Base-by-base conservation (phyloP, 148 eudicot genomes). In the Camellia granthamiana region DNA sequence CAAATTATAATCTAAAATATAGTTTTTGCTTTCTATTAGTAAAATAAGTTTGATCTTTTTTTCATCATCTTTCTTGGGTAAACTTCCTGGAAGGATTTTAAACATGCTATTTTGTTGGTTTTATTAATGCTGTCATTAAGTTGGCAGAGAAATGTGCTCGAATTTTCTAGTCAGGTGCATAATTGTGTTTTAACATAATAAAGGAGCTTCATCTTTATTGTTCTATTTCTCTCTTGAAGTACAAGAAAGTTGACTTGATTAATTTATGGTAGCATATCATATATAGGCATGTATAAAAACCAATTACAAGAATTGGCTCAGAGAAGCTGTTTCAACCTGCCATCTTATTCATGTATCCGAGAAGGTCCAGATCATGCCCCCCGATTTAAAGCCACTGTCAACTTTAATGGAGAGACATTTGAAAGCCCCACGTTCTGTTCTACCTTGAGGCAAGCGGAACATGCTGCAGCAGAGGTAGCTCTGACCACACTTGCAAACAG, bases 401-500 rank as follows among this genome's bases (percentile, higher is more conserved):
- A 82, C 72, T 83, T 90, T 67, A 89, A 87, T 60, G 90, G 91
- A 47, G 91, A 88, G 83, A 78, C 72, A 38, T 90, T 87, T 84
- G 90, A 89, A 74, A 85, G 91, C 74, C 88, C 89, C 19, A 41
- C 74, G 63, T 89, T 87, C 79, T 90, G 84, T 77, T 69, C 85
- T 76, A 89, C 88, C 5, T 79, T 87, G 60, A 84, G 91, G 75
- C 88, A 84, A 79, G 93, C 93, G 68, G 91, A 89, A 78, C 86
- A 87, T 86, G 89, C 93, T 44, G 93, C 93, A 75, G 93, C 93
- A 38, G 88, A 90, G 83, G 84, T 89, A 58, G 93, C 93, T 73
- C 74, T 90, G 68, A 86, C 79, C 79, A 85, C 87, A 42, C 79
- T 89, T 61, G 87, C 91, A 49, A 76, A 80, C 19, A 82, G 90